Evolutionary conservation across 2,329 filamentous ascomycete genomes (phyloP), one percentile per base, ranked within the genome.

Genomic region (Blumeriella jaapii): DNA sequence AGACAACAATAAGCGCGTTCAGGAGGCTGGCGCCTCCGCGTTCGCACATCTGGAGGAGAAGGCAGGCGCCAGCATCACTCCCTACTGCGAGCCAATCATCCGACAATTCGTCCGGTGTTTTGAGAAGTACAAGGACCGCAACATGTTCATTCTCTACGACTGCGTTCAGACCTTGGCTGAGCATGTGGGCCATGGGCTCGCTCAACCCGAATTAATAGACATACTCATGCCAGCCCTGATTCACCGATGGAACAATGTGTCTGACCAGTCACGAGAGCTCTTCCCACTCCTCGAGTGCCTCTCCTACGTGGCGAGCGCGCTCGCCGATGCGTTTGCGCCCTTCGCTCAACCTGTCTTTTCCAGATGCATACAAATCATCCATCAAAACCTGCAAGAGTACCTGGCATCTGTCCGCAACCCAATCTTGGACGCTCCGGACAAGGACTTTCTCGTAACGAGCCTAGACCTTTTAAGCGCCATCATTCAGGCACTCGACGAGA

Each of bases 121-220:
- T 60, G 72, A 68, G 34, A 86, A 82, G 60, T 98, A 96, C 73
- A 96, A 98, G 68, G 89, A 96, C 60, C 80, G 85, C 53, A 98
- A 98, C 63, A 95, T 96, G 76, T 95, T 93, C 63, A 93, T 96
- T 36, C 73, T 98, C 20, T 98, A 98, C 63, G 91, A 98, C 61
- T 96, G 91, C 58, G 84, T 98, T 20, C 91, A 98, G 62, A 98
- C 91, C 0, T 67, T 98, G 38, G 91, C 91, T 3, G 91, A 98
- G 59, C 81, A 85, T 53, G 81, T 96, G 36, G 86, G 85, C 8
- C 76, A 79, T 5, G 75, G 81, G 20, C 67, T 98, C 46, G 81
- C 85, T n/a, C 69, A 75, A 42, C 81, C 81, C 5, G 74, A 87
- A 34, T 71, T 94, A n/a, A 77, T 87, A 25, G 72, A 81, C 44